These are phyloP conservation scores for Teunomyces barrocoloradensis DNA, from an alignment of 805 yeast species.

Conservation along the genomic window DNA sequence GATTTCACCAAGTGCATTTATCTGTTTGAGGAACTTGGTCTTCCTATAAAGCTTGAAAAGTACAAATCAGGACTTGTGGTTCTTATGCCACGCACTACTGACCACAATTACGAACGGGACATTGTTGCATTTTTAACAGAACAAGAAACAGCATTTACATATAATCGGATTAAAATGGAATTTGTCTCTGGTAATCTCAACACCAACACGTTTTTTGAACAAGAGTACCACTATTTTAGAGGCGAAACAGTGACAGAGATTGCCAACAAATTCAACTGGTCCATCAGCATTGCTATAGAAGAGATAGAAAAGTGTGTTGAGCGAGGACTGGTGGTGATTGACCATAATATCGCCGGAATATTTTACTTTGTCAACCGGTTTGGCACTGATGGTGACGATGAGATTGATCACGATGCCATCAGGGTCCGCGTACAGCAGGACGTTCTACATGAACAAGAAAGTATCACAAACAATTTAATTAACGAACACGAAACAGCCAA, in stretches of 20 bases:
- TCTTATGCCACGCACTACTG: conserved; percentile 20
- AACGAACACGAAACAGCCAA: conserved; percentile 5
- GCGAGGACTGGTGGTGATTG: conserved; percentile 58
- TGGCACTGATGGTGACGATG: conserved; percentile 4
- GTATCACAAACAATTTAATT: conserved; percentile 11
- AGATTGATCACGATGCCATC: conserved; percentile 11
- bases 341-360: conserved; percentile 65
- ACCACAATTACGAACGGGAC: conserved; percentile 26
- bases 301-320: conserved; percentile 60
- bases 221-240: conserved; percentile 21
- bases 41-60: conserved; percentile 49
- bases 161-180: conserved; percentile 23
- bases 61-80: conserved; percentile 37
- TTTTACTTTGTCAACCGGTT: conserved; percentile 55
- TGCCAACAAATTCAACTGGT: conserved; percentile 58
- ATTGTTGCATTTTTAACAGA: conserved; percentile 22
- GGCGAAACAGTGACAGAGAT: conserved; percentile 42
- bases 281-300: conserved; percentile 61
- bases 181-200: conserved; percentile 18
- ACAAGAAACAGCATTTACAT: conserved; percentile 22
- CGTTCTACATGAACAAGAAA: conserved; percentile 16
- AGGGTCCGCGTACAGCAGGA: conserved; percentile 10
- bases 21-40: conserved; percentile 50
- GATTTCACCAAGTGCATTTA: conserved; percentile 65
- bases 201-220: conserved; percentile 11